Evolutionary conservation across 2,329 filamentous ascomycete genomes (phyloP).

Genomic region (Venturia carpophila): DNA sequence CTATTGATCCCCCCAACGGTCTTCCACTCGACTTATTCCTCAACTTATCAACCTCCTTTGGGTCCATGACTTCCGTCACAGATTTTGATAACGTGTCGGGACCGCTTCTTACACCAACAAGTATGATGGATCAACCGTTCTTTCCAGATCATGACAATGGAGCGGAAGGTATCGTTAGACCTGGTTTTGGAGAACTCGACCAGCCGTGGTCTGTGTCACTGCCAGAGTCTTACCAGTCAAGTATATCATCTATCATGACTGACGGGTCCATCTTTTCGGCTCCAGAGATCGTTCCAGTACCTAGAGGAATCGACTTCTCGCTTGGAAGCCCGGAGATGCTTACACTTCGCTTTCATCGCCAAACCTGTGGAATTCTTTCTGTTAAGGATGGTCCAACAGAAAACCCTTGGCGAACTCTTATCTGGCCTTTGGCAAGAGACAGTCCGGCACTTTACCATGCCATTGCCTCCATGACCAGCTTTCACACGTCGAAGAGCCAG

Average conservation of each 20-base stretch:
- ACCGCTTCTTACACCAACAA: constrained; percentile 10
- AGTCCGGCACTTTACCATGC: constrained; percentile 61
- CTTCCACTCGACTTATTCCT: neutral
- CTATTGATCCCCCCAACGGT: neutral
- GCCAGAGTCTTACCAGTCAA: constrained; percentile 13
- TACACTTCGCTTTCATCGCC: constrained; percentile 53
- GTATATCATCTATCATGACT: constrained; percentile 13
- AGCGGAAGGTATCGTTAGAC: constrained; percentile 12
- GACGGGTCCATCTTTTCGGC: constrained; percentile 5
- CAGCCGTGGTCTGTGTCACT: constrained; percentile 12
- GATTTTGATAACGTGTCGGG: neutral
- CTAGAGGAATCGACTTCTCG: constrained; percentile 11
- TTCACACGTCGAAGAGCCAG: constrained; percentile 54
- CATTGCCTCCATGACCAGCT: constrained; percentile 60
- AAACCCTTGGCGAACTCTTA: constrained; percentile 62
- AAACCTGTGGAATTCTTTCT: constrained; percentile 63
- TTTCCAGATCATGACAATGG: constrained; percentile 12
- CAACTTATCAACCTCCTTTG: neutral
- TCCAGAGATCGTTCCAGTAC: constrained; percentile 7
- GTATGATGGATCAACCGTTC: constrained; percentile 13
- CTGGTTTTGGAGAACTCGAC: constrained; percentile 1
- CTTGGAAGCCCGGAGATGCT: constrained; percentile 52
- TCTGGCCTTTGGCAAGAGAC: constrained; percentile 60
- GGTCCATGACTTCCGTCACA: neutral
- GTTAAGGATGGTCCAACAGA: constrained; percentile 61